Evolutionary conservation across 2,329 filamentous ascomycete genomes (phyloP), one percentile per base, ranked within the genome.

Genomic region (Dothideomycetes sp.): DNA sequence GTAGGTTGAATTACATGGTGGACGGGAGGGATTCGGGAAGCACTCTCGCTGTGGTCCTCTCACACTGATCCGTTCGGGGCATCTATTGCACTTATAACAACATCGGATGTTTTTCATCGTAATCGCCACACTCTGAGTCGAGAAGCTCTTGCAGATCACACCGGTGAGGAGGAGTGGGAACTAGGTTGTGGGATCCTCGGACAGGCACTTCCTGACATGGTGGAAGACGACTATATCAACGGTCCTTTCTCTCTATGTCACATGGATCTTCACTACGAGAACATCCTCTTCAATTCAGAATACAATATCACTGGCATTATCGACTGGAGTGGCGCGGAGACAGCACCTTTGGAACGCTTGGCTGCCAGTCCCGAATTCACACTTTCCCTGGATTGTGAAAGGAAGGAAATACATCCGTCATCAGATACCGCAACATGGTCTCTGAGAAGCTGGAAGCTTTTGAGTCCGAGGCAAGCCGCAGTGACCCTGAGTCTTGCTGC

Each of bases 281-380:
- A 66, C 32, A 49, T 66, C 44, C 56, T 64, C 4, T 64, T 65
- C 19, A 62, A 65, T 43, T 44, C 57, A 14, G 60, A 65, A 34
- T 63, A 61, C 46, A 63, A 62, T 44, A 39, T 63, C 27, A 57
- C 49, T 2, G 59, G 53, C 15, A 44, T 64, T 22, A 49, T 63
- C 33, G 58, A 60, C 45, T 64, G 58, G 60, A 57, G 53, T 36
- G 44, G 45, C 37, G 56, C 58, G 5, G 56, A 58, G 45, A 48
- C 52, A 10, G 56, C 50, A 5, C 58, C 58, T 39, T 42, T 62
- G 1, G 58, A 63, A 49, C 56, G 55, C 37, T 43, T 62, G 27
- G 53, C 57, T 3, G 50, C 61, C 36, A 58, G 47, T 41, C 59
- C 54, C 31, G 59, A 63, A 19, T 36, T 36, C 17, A 19, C 19